Base-by-base conservation (phyloP, 805 yeast species). In the Yamadazyma sp. region DNA sequence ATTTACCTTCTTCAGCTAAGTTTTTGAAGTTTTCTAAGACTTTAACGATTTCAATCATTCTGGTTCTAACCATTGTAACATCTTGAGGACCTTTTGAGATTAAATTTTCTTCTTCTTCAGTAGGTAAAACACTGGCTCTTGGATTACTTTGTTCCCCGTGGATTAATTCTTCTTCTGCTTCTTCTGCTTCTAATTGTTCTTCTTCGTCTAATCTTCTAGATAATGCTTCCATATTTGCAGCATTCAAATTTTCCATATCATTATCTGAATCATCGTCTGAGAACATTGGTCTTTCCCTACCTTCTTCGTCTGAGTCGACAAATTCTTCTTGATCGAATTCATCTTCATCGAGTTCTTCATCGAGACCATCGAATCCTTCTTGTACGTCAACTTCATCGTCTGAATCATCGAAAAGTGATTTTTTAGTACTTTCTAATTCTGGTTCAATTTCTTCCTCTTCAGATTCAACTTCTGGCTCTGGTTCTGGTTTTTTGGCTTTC, bases 1-100 rank as follows among this genome's bases (percentile, higher is more conserved):
- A 80, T 55, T 77, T 79, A 10, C 95, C 96, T 49, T 79, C 89
- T 58, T 88, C 95, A 6, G 87, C 82, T 51, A 86, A 56, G 33
- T 69, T 82, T 55, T 79, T 80, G 67, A 91, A 87, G 60, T 91
- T 86, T 60, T 91, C 97, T 49, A 93, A 74, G 12, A 91, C 96
- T 58, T 89, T 89, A 33, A 89, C 91, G 44, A 94, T 78, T 66
- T 93, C 98, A 49, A 91, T 79, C 84, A 93, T 91, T 65, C 98
- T 80, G 13, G 96, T 86, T 63, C 98, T 80, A 6, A 86, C 75
- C 50, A 85, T 70, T 6, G 88, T 85, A 31, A 89, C 72, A 56
- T 88, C 95, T 47, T 80, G 79, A 30, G 87, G 82, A 20, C 70
- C 73, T 9, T 56, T 52, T 11, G 70, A 73, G 37, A 65, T 60